Conservation (phyloP, 352 stramenopile genomes). For the Vaucheria bursata region DNA sequence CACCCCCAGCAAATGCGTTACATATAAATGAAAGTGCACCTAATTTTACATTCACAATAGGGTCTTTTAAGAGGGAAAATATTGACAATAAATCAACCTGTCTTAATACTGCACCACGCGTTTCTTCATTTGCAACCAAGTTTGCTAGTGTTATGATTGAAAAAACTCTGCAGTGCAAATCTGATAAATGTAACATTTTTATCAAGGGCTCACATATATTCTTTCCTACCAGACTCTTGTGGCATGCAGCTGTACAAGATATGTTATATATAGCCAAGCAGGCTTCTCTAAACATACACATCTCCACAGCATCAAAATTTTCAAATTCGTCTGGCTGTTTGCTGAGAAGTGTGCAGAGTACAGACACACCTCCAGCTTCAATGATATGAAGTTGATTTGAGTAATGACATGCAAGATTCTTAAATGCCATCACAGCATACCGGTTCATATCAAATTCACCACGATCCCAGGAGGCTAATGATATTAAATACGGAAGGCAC, state of each 20-base stretch:
- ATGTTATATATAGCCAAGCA: conserved; percentile 88
- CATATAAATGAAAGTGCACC: conserved; percentile 75
- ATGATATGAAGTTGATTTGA: conserved; percentile 68
- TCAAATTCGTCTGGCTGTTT: too few species aligned
- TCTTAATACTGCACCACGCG: conserved; percentile 65
- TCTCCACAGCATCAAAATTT: conserved; percentile 57
- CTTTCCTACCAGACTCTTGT: conserved; percentile 52
- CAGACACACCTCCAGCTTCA: conserved; percentile 63
- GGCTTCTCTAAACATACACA: conserved; percentile 73
- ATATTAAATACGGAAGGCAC: conserved; percentile 17
- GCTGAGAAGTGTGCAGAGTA: conserved; percentile 64
- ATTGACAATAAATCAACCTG: conserved; percentile 80
- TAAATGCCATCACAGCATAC: conserved; percentile 84
- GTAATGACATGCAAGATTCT: conserved; percentile 78
- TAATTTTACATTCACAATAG: conserved; percentile 72
- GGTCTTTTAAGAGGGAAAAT: conserved; percentile 56
- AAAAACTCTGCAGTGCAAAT: conserved; percentile 84
- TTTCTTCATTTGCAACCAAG: conserved; percentile 82
- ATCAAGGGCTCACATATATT: conserved; percentile 59
- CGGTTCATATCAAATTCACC: conserved; percentile 52
- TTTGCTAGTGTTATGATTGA: conserved; percentile 89
- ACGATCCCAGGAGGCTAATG: conserved; percentile 54
- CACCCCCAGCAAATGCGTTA: conserved; percentile 82
- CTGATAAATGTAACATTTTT: conserved; percentile 63
- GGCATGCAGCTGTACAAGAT: conserved; percentile 77